Conservation (phyloP, 148 eudicot species). For the Camellia granthamiana region DNA sequence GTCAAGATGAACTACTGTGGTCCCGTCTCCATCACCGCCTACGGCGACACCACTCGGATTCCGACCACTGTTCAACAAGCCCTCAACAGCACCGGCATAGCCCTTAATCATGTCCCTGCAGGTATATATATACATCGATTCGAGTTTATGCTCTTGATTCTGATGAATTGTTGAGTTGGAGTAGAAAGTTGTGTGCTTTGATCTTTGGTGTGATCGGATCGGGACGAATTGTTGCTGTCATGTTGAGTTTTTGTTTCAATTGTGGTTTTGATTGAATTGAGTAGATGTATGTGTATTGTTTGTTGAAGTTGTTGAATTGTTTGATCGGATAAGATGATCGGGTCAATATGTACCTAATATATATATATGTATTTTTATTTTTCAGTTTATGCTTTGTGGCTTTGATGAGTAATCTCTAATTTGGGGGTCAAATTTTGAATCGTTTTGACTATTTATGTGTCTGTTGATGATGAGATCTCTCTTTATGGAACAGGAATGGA, state of each 20-base stretch:
- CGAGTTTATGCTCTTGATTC: neutral
- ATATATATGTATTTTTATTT: neutral
- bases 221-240: neutral
- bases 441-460: neutral
- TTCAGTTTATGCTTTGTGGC: neutral
- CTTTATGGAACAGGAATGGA: neutral
- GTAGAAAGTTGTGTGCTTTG: neutral
- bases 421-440: neutral
- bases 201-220: neutral
- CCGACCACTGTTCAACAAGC: constrained; percentile 40
- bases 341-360: neutral
- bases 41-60: constrained; percentile 47
- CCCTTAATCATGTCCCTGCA: constrained; percentile 58
- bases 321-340: neutral
- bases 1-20: constrained; percentile 58
- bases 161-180: neutral
- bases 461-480: constrained; percentile 3
- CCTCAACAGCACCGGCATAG: constrained; percentile 54
- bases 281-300: neutral
- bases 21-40: constrained; percentile 49
- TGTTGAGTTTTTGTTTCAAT: neutral
- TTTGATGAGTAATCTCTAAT: neutral
- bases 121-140: constrained; percentile 19
- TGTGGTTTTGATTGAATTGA: neutral
- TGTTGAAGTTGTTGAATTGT: neutral